A percentile compares a stretch with the other conserved stretches of the same genome.
These are phyloP conservation scores for Aspergillus sp. DNA, from an alignment of 2,329 filamentous ascomycete genomes.

Conservation along the genomic window DNA sequence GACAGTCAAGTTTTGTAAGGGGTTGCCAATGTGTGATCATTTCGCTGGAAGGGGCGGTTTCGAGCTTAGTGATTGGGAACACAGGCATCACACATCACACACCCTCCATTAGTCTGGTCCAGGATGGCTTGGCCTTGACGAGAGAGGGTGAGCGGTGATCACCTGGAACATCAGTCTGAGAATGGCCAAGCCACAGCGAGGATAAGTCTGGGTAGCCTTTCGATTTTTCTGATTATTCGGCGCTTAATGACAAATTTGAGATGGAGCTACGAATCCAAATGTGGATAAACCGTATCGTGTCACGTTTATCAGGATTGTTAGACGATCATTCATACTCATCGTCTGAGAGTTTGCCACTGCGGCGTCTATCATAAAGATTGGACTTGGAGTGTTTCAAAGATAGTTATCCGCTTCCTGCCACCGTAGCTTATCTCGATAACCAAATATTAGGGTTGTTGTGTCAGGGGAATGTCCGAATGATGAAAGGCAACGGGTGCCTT, in stretches of 20 bases:
- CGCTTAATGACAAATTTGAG: slow-evolving; percentile 8
- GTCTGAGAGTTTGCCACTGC: background rate
- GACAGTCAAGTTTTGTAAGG: background rate
- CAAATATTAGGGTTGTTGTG: too few relatives aligned
- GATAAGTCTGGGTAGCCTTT: background rate
- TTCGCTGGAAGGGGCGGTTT: background rate
- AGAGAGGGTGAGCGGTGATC: slow-evolving; percentile 8
- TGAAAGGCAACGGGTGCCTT: slow-evolving; percentile 5
- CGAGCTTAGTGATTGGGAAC: background rate
- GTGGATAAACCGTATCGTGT: background rate
- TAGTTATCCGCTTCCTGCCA: slow-evolving; percentile 3
- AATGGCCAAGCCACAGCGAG: background rate
- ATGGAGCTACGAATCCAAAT: slow-evolving; percentile 1
- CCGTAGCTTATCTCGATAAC: slow-evolving; percentile 10
- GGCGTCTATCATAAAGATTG: background rate
- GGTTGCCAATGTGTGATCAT: background rate
- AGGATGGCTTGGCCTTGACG: background rate
- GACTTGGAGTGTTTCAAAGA: slow-evolving; percentile 1
- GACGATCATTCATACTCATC: background rate
- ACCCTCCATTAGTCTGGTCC: background rate
- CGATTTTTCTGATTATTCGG: background rate
- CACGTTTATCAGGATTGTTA: background rate
- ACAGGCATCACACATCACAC: background rate
- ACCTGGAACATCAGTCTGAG: background rate
- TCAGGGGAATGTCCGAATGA: background rate